Percentiles rank a stretch among this genome's conserved stretches.
These are phyloP conservation scores for Paxillus rubicundulus DNA, from an alignment of 768 basidiomycete species.

Conservation along the genomic window DNA sequence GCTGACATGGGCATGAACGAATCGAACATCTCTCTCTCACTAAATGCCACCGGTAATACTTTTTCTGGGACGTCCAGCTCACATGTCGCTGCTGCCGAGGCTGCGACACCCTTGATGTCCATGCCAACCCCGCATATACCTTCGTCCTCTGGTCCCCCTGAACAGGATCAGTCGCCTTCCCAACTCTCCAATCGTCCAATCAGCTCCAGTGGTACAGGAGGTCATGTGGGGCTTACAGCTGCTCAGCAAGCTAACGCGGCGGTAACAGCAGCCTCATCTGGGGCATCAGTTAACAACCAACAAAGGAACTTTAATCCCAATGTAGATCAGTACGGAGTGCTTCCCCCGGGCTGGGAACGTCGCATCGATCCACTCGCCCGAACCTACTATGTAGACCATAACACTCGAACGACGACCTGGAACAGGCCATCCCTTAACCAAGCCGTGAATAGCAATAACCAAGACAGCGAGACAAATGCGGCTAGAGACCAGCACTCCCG, in stretches of 20 bases:
- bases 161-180: slow-evolving; percentile 27
- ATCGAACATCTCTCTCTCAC: slow-evolving; percentile 60
- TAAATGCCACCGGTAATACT: slow-evolving; percentile 36
- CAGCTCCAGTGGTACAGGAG: slow-evolving; percentile 30
- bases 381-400: slow-evolving; percentile 99
- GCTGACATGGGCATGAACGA: slow-evolving; percentile 59
- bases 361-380: slow-evolving; percentile 94
- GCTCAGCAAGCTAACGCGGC: slow-evolving; percentile 21
- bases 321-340: slow-evolving; percentile 88
- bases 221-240: slow-evolving; percentile 16
- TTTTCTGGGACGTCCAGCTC: slow-evolving; percentile 68
- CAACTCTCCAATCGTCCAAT: slow-evolving; percentile 35
- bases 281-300: slow-evolving; percentile 46
- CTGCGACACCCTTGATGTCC: slow-evolving; percentile 39
- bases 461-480: slow-evolving; percentile 78
- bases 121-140: slow-evolving; percentile 38
- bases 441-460: slow-evolving; percentile 64
- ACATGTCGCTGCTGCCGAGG: slow-evolving; percentile 55
- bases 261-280: slow-evolving; percentile 35
- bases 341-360: slow-evolving; percentile 94
- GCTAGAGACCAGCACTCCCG: slow-evolving; percentile 85
- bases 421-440: slow-evolving; percentile 83
- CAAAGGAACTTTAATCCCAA: slow-evolving; percentile 91
- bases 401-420: slow-evolving; percentile 97
- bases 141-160: slow-evolving; percentile 26